Evolutionary conservation across 192 early-diverging fungal genomes (phyloP).

Genomic region (Umbelopsis isabellina): DNA sequence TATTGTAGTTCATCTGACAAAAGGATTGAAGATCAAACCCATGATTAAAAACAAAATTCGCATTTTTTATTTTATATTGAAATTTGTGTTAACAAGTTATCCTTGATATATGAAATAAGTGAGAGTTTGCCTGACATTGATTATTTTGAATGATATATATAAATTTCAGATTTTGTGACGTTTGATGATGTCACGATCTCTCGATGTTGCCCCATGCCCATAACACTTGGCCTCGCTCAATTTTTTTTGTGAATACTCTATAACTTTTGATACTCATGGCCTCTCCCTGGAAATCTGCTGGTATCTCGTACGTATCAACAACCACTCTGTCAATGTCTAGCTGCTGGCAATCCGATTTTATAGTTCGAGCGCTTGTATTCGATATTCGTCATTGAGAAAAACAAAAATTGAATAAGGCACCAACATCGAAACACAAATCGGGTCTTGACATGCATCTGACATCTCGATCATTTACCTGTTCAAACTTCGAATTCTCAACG

Average conservation of each 20-base stretch:
- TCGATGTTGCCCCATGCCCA: slow-evolving; percentile 12
- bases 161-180: background rate
- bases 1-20: slow-evolving; percentile 7
- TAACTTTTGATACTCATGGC: slow-evolving; percentile 35
- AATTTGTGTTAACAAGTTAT: too few relatives aligned
- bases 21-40: slow-evolving; percentile 11
- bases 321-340: background rate
- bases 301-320: slow-evolving; percentile 42
- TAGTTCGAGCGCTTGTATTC: too few relatives aligned
- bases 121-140: too few relatives aligned
- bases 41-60: background rate
- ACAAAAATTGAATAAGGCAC: background rate
- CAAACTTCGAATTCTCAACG: background rate
- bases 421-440: background rate
- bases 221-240: slow-evolving; percentile 1
- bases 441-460: background rate
- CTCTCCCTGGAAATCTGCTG: slow-evolving; percentile 58
- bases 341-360: too few relatives aligned
- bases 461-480: background rate
- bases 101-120: too few relatives aligned
- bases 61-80: too few relatives aligned
- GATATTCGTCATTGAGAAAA: too few relatives aligned
- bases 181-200: slow-evolving; percentile 11
- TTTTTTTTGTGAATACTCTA: slow-evolving; percentile 20
- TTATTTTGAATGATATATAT: too few relatives aligned